phyloP scores from a whole-genome alignment of 148 eudicot species.

The Limonium bicolor region DNA sequence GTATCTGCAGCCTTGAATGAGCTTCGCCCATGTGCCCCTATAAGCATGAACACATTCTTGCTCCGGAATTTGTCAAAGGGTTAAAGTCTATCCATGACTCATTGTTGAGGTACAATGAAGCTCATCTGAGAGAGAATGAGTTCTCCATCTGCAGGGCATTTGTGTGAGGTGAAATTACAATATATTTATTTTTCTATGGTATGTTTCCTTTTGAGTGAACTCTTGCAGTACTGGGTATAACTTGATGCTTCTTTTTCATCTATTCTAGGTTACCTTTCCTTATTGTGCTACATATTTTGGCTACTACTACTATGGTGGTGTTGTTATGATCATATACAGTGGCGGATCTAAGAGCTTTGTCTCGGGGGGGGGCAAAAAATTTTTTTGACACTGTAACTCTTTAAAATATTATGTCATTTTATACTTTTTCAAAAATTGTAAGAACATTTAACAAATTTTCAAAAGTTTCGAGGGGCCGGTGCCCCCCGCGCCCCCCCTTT shows the following conservation, averaged over 20 bases:
- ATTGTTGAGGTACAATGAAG: slow-evolving; percentile 64
- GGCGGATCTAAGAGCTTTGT: too few relatives aligned
- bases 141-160: slow-evolving; percentile 89
- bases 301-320: slow-evolving; percentile 81
- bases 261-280: slow-evolving; percentile 68
- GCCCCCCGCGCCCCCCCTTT: too few relatives aligned
- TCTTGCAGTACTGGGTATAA: too few relatives aligned
- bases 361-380: too few relatives aligned
- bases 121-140: slow-evolving; percentile 62
- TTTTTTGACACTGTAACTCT: too few relatives aligned
- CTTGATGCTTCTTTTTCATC: not conserved
- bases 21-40: slow-evolving; percentile 90
- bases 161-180: slow-evolving; percentile 46
- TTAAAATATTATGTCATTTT: too few relatives aligned
- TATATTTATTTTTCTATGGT: not conserved
- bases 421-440: too few relatives aligned
- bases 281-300: slow-evolving; percentile 85
- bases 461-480: too few relatives aligned
- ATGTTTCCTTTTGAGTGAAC: too few relatives aligned
- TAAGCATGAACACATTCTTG: slow-evolving; percentile 77
- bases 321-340: too few relatives aligned
- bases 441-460: too few relatives aligned
- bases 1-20: slow-evolving; percentile 95
- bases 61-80: slow-evolving; percentile 81
- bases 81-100: slow-evolving; percentile 81